These are phyloP conservation scores for Coemansia sp. DNA, from an alignment of 192 early-diverging fungal species.

Conservation along the genomic window DNA sequence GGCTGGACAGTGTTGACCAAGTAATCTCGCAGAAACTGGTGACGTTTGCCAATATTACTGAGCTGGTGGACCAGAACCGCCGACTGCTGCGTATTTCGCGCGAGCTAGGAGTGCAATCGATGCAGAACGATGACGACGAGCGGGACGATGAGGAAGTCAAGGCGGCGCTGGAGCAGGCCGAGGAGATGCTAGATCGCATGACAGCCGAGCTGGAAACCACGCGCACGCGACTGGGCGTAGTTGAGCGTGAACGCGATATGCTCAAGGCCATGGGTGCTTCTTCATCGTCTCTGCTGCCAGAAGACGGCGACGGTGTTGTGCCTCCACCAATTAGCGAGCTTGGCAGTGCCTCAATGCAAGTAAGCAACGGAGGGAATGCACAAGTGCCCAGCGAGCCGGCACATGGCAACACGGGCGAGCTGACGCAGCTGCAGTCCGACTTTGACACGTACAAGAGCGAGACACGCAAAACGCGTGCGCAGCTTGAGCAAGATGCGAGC, in stretches of 20 bases:
- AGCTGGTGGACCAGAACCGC: constrained; percentile 64
- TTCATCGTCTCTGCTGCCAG: neutral
- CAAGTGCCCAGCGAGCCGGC: neutral
- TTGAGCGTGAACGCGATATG: constrained; percentile 63
- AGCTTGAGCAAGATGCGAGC: constrained; percentile 58
- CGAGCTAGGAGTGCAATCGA: constrained; percentile 55
- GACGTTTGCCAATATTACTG: constrained; percentile 54
- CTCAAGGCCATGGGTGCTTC: constrained; percentile 37
- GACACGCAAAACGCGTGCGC: constrained; percentile 57
- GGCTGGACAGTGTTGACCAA: constrained; percentile 50
- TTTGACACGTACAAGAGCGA: constrained; percentile 70
- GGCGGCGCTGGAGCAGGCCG: constrained; percentile 57
- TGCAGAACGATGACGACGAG: constrained; percentile 50
- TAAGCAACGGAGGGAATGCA: neutral
- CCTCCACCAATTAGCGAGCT: constrained; percentile 14
- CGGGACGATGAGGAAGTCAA: constrained; percentile 53
- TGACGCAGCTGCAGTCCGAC: constrained; percentile 58
- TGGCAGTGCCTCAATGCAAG: neutral
- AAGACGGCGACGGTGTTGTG: constrained; percentile 10
- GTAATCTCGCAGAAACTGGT: constrained; percentile 59
- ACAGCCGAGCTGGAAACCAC: constrained; percentile 54
- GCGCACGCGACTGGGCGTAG: constrained; percentile 51
- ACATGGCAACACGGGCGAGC: constrained; percentile 3
- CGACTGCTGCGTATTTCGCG: constrained; percentile 61
- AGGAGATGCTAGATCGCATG: constrained; percentile 56